Evolutionary conservation across 1,284 basidiomycete species (phyloP), one percentile per base, ranked within the genome.

Genomic region (Ganoderma sp.): DNA sequence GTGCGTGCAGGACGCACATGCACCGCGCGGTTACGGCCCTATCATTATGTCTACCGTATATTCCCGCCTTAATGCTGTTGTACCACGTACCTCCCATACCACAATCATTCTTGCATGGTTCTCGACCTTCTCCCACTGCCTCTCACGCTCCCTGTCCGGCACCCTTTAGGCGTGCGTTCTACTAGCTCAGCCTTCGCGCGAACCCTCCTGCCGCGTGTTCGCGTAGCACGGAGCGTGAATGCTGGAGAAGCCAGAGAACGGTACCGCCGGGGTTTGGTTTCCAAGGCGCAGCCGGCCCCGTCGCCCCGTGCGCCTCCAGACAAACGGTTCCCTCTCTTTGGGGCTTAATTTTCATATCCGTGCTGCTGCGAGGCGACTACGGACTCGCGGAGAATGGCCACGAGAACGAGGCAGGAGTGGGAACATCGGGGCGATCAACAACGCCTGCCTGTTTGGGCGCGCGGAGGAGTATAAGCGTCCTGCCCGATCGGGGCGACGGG

Each of bases 21-120:
- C 62, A 54, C 25, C 9, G 62, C 62, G 32, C 25, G 52, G 52
- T 25, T 57, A 37, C 42, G 17, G n/a, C 17, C 32, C 17, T 19
- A 25, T 60, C 8, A 60, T 60, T 17, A 60, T 42, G 37, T 41
- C 22, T 60, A 64, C 43, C 63, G 54, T 67, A 67, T 45, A 59
- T 48, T 41, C 57, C 15, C 43, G 19, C 28, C 42, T 32, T 32
- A 66, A 50, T n/a, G 3, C 57, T 60, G 64, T 64, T 64, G 63
- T 64, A 64, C 42, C 14, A 56, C 28, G 37, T 60, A 60, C 58
- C 25, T 28, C 41, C 22, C 41, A 39, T 43, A 41, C 58, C 41
- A 34, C 57, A 37, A 41, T 59, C 39, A 39, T 42, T 15, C 22
- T 41, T 59, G 58, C 56, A 42, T 42, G 58, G 58, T 54, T 54